Evolutionary conservation across 1,284 basidiomycete genomes (phyloP), one percentile per base, ranked within the genome.

Genomic region (Cryptococcus jaspeensis): DNA sequence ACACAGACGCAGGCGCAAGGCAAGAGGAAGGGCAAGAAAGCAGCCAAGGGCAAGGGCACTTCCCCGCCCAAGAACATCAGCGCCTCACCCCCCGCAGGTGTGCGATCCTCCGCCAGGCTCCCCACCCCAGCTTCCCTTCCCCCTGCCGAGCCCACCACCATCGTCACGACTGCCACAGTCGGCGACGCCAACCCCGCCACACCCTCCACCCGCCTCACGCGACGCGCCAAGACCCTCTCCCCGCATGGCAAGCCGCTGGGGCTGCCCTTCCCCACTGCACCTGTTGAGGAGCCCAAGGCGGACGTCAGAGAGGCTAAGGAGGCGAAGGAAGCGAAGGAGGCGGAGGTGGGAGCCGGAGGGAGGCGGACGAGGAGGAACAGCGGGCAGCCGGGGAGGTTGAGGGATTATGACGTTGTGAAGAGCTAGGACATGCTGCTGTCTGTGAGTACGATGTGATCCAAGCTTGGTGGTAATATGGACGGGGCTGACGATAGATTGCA

Each of bases 141-240:
- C 4, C n/a, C 40, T 42, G 8, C 40, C 22, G 40, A 18, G 40
- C 40, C 40, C 12, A 8, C 9, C 22, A 42, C 20, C 20, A 16
- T 12, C 20, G 22, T 11, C 44, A 9, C 44, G 16, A 42, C 18
- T 15, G 20, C 28, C 43, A 16, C 43, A 22, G 20, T 44, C 43
- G 12, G 23, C 16, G 16, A 25, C 9, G 16, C 20, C 16, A 23
- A 20, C 23, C 16, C 23, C 18, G 9, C 44, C 18, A 46, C 20
- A 12, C 44, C 20, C 9, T 28, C 23, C 18, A 18, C 44, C 20
- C 44, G 18, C 20, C 32, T 25, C 5, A 9, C 45, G 18, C 20
- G 36, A 11, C 48, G 48, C 32, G 48, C 48, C 35, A 37, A 50
- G n/a, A 20, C 48, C 13, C 48, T 38, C 20, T 50, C 48, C 13